These are phyloP conservation scores for Wickerhamomyces tratensis DNA, from an alignment of 805 yeast species.

Conservation along the genomic window DNA sequence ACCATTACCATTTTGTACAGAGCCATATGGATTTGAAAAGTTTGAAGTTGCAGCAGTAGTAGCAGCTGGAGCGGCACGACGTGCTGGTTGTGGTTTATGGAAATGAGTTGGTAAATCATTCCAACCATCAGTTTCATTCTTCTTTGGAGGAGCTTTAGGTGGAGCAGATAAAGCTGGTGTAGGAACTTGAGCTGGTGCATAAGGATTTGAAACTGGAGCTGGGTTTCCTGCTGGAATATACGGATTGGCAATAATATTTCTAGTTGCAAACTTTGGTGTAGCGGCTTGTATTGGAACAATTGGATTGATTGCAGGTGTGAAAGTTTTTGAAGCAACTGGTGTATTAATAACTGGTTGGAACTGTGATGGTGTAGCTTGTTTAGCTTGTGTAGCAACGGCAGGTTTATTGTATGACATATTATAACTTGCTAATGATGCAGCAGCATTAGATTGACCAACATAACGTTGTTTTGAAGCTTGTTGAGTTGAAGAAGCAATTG, in stretches of 20 bases:
- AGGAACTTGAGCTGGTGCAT: background rate
- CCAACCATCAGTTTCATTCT: constrained; percentile 58
- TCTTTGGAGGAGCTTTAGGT: constrained; percentile 19
- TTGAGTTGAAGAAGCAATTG: constrained; percentile 6
- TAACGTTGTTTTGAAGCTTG: background rate
- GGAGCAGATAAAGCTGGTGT: constrained; percentile 13
- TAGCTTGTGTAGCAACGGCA: constrained; percentile 9
- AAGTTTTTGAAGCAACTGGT: constrained; percentile 6
- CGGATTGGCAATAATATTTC: background rate
- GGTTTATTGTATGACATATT: constrained; percentile 2
- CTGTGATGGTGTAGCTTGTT: constrained; percentile 5
- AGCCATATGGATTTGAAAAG: constrained; percentile 10
- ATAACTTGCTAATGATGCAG: constrained; percentile 2
- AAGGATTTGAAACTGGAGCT: constrained; percentile 1
- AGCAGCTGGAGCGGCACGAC: constrained; percentile 38
- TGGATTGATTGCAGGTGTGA: constrained; percentile 1
- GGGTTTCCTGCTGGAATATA: background rate
- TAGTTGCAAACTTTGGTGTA: background rate
- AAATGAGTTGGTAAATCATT: constrained; percentile 54
- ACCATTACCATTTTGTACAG: constrained; percentile 15
- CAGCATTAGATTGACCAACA: background rate
- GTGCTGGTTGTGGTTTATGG: constrained; percentile 19
- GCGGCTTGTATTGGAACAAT: background rate
- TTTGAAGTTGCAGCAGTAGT: constrained; percentile 14
- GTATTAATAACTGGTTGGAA: constrained; percentile 8